A percentile compares a stretch with the other conserved stretches of the same genome.
phyloP scores from a whole-genome alignment of 1,284 basidiomycete genomes.

The Porogramme epimiltina region DNA sequence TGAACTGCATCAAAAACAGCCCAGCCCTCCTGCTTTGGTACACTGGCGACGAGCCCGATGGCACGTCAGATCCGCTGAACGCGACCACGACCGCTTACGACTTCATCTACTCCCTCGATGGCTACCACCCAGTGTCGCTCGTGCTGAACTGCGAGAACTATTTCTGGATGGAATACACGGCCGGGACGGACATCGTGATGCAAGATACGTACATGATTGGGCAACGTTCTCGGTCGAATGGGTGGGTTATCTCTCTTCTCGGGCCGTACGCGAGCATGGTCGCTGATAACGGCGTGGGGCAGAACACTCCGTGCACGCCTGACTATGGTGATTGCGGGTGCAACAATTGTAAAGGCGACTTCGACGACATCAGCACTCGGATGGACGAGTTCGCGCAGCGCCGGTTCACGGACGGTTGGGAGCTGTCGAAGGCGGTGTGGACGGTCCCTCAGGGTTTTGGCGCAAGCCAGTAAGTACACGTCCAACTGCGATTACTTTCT shows the following conservation, averaged over 20 bases:
- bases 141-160: conserved; percentile 77
- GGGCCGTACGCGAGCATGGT: background rate
- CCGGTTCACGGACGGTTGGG: conserved; percentile 63
- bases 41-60: conserved; percentile 76
- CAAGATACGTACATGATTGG: conserved; percentile 62
- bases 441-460: conserved; percentile 79
- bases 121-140: conserved; percentile 75
- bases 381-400: conserved; percentile 64
- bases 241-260: conserved; percentile 30
- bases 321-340: conserved; percentile 74
- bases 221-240: conserved; percentile 60
- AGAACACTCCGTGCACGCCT: conserved; percentile 51
- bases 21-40: conserved; percentile 77
- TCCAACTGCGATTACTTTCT: no score
- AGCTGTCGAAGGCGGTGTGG: conserved; percentile 67
- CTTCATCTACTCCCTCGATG: conserved; percentile 68
- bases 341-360: conserved; percentile 51
- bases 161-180: conserved; percentile 57
- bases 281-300: background rate
- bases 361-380: conserved; percentile 64
- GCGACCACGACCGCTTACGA: conserved; percentile 60
- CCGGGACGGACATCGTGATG: conserved; percentile 64
- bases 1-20: conserved; percentile 64
- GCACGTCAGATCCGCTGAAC: conserved; percentile 63
- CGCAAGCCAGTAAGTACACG: conserved; percentile 52